A percentile compares a stretch with the other conserved stretches of the same genome.
Conservation (phyloP, 176 grass and related monocot genomes). For the Carex myosuroides region DNA sequence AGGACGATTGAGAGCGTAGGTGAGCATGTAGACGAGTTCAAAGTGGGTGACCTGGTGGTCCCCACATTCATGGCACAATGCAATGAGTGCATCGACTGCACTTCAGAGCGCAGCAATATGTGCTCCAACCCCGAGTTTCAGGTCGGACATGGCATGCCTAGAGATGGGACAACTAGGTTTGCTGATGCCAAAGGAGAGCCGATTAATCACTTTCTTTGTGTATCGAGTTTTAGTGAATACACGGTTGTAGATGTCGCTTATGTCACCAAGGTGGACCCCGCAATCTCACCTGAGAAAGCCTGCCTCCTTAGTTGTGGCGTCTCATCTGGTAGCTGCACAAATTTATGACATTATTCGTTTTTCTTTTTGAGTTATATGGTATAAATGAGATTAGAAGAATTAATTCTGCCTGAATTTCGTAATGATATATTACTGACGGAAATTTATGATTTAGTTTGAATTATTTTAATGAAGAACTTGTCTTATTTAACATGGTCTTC, state of each 20-base stretch:
- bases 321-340: constrained; percentile 32
- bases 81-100: constrained; percentile 38
- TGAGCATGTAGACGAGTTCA: constrained; percentile 40
- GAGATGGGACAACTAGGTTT: constrained; percentile 57
- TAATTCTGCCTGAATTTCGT: not conserved
- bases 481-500: not conserved
- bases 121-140: constrained; percentile 36
- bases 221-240: constrained; percentile 80
- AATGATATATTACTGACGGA: not conserved
- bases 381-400: not conserved
- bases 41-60: constrained; percentile 45
- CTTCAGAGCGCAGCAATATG: constrained; percentile 37
- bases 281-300: constrained; percentile 47
- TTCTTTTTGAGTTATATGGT: not conserved
- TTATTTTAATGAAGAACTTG: not conserved
- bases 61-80: constrained; percentile 62
- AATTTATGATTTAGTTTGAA: not conserved
- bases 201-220: constrained; percentile 36
- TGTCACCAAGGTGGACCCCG: constrained; percentile 41
- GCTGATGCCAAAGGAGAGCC: constrained; percentile 34
- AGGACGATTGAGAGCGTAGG: constrained; percentile 87
- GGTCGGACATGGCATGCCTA: constrained; percentile 36
- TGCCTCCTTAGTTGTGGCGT: constrained; percentile 64
- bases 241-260: constrained; percentile 59
- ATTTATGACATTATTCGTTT: not conserved